Evolutionary conservation across 2,329 filamentous ascomycete genomes (phyloP).

Genomic region (Lachnellula hyalina): DNA sequence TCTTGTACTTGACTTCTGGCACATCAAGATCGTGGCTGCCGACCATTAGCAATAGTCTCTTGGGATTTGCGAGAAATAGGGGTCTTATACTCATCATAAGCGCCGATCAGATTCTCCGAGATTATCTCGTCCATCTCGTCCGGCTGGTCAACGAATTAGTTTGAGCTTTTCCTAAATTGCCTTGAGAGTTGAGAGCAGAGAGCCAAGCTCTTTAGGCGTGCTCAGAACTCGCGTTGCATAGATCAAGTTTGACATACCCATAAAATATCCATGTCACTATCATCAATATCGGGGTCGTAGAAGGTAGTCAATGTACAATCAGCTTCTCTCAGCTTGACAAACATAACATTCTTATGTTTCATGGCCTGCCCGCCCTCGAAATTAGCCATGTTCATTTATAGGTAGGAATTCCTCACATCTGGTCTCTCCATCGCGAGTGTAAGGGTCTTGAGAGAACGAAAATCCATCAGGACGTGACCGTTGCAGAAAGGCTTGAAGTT

Average conservation of each 20-base stretch:
- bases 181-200: no score
- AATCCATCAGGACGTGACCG: background rate
- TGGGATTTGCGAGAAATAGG: no score
- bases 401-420: background rate
- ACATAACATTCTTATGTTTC: background rate
- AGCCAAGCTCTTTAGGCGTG: no score
- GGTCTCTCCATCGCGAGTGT: background rate
- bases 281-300: background rate
- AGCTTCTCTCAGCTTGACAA: background rate
- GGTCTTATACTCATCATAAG: background rate
- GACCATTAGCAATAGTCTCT: no score
- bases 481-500: background rate
- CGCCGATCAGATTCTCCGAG: background rate
- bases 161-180: background rate
- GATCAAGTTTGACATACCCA: background rate
- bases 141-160: background rate
- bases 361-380: no score
- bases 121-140: background rate
- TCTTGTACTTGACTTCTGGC: background rate
- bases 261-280: background rate
- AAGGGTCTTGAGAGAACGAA: background rate
- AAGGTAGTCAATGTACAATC: background rate
- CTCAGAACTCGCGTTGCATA: no score
- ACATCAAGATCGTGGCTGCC: background rate
- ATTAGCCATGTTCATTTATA: no score